Evolutionary conservation across 805 yeast species (phyloP), one percentile per base, ranked within the genome.

Genomic region (Kluyveromyces lactis): DNA sequence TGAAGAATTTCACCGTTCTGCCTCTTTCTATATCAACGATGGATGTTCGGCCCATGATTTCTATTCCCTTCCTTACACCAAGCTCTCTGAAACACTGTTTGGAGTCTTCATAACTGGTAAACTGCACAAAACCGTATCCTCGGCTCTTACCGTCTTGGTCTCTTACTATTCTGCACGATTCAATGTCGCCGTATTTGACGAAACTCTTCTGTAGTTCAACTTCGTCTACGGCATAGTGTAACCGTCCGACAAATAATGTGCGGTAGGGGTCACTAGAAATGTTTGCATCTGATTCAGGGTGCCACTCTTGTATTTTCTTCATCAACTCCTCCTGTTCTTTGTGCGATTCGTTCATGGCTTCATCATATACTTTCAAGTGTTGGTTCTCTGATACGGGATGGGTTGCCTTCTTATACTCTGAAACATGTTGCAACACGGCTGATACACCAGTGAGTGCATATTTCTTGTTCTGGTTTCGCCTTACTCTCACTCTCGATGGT

Each of bases 121-220:
- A 90, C 3, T 80, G 79, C 2, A 87, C 65, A 53, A 90, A 90
- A 1, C 82, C 97, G 57, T 90, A 90, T 0, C 97, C 97, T 43
- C 77, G 67, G 3, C 89, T 73, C 43, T 73, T 72, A 4, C 73
- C 75, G 2, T 63, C 52, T 36, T 71, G 66, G 41, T 78, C 77
- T 42, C 75, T 63, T 0, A 81, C 83, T 1, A 81, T 67, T 21
- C 84, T 63, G 0, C 74, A 58, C 31, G 69, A 71, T 35, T 81
- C 89, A 21, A 90, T 76, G 5, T 73, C 71, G 0, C 97, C 97
- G 63, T 66, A 86, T 44, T 65, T 67, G 18, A 70, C 59, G 48
- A 86, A 82, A 28, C 65, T 70, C 41, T 71, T 70, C 28, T 78
- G 79, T 23, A 90, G 57, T 35, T 86, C 92, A 9, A 77, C 57